Evolutionary conservation across 1,284 basidiomycete genomes (phyloP).

Genomic region (Coniferiporia sulphurascens): DNA sequence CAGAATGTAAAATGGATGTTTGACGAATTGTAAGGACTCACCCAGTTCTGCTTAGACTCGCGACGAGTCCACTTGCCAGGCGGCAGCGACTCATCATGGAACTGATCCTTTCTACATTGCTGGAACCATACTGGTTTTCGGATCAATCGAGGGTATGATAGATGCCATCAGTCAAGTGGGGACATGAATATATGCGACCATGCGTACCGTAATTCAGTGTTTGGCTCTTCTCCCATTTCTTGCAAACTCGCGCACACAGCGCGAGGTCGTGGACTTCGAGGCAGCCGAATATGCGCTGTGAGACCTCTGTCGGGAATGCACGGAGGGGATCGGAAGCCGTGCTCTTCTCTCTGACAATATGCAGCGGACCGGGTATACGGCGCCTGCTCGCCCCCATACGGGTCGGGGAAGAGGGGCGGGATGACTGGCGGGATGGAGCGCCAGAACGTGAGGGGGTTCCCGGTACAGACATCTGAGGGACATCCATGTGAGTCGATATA

Average conservation of each 20-base stretch:
- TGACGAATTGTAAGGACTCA: constrained; percentile 29
- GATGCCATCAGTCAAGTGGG: too few relatives aligned
- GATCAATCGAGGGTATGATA: constrained; percentile 15
- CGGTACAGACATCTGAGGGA: constrained; percentile 56
- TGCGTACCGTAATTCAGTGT: constrained; percentile 81
- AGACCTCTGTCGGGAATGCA: constrained; percentile 72
- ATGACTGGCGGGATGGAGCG: constrained; percentile 31
- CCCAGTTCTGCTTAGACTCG: constrained; percentile 84
- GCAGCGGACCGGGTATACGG: constrained; percentile 37
- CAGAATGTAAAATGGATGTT: neutral
- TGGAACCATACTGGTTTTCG: constrained; percentile 78
- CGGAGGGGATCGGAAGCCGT: constrained; percentile 55
- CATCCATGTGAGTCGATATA: constrained; percentile 2
- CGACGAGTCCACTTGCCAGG: constrained; percentile 82
- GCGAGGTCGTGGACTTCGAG: constrained; percentile 68
- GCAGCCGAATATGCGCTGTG: constrained; percentile 68
- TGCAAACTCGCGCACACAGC: constrained; percentile 72
- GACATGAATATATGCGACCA: too few relatives aligned
- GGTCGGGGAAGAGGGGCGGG: constrained; percentile 60
- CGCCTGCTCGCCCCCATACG: constrained; percentile 40
- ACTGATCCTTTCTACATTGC: constrained; percentile 75
- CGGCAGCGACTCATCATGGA: constrained; percentile 70
- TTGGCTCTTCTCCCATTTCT: constrained; percentile 83
- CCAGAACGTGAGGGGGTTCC: constrained; percentile 56
- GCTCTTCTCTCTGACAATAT: constrained; percentile 30